Evolutionary conservation across 129 eudicot species (phyloP), one percentile per base, ranked within the genome.

Genomic region (Saussurea involucrata): DNA sequence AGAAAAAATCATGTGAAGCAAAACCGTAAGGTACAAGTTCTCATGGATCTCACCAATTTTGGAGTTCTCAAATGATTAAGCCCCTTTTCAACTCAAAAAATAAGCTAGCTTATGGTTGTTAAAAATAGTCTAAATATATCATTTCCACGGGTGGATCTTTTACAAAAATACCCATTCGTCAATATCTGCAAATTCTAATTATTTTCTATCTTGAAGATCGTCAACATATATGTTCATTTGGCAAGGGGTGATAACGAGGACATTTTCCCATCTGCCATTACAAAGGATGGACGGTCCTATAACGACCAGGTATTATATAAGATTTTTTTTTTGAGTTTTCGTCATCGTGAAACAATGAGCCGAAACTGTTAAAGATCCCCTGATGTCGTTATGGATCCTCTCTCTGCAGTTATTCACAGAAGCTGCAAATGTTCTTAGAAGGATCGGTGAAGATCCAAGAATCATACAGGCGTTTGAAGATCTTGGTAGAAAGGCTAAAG

Each of bases 241-340:
- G 97, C 97, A 60, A 87, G 84, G 74, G 98, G 96, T 37, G 98
- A 95, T 77, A 84, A 81, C 75, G 90, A 88, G 29, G 89, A 86
- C 42, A 85, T 91, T 68, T 95, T 95, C 58, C 94, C 98, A 32
- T 82, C 90, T 75, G 96, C 98, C 69, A 91, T 95, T 76, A 89
- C 88, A 64, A 95, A 75, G 85, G 98, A 95, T 83, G 98, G 98
- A 32, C 92, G 98, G 71, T 95, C 98, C 55, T 95, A 91, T 75
- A 95, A 89, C 34, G 98, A 95, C 63, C 96, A 91, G 97, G 98
- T 95, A 77, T 81, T 88, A 82, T 77, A 8, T 44, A 15, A 60
- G 13, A 5, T 33, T 8, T 73, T 17, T 10, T 18, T 15, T 17
- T 69, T 6, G 9, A 7, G 37, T 66, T 13, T 12, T 4, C 8